These are phyloP conservation scores for Knufia fluminis DNA, from an alignment of 2,329 filamentous ascomycete genomes.

Conservation along the genomic window DNA sequence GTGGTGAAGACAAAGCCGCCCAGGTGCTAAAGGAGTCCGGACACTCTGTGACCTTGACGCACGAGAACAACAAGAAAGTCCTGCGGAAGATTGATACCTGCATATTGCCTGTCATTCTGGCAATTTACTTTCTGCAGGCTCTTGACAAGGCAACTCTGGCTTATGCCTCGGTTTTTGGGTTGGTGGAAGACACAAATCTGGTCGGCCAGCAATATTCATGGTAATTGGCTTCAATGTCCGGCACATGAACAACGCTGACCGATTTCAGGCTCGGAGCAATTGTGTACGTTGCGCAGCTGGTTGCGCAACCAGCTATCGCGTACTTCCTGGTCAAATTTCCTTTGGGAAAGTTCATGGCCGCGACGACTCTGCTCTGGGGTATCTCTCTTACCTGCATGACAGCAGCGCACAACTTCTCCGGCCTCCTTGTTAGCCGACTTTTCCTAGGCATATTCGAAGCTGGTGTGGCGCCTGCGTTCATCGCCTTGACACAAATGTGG, in stretches of 20 bases:
- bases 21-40: constrained; percentile 40
- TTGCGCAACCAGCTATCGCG: constrained; percentile 44
- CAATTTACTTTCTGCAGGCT: constrained; percentile 55
- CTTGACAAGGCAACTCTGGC: constrained; percentile 54
- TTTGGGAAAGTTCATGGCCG: constrained; percentile 50
- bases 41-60: constrained; percentile 40
- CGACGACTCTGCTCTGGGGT: constrained; percentile 45
- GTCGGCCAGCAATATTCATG: constrained; percentile 47
- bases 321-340: constrained; percentile 52
- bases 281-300: constrained; percentile 47
- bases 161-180: constrained; percentile 55
- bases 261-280: constrained; percentile 36
- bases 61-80: constrained; percentile 44
- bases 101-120: constrained; percentile 47
- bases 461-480: constrained; percentile 41
- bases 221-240: not conserved
- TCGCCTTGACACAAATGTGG: constrained; percentile 48
- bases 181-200: constrained; percentile 50
- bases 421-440: constrained; percentile 45
- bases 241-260: not conserved
- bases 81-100: constrained; percentile 43
- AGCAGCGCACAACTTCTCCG: constrained; percentile 41
- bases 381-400: constrained; percentile 45
- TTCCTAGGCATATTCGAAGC: constrained; percentile 51
- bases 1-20: constrained; percentile 39